Percentiles rank a stretch among this genome's conserved stretches.
Conservation (phyloP, 352 stramenopile species). For the Globisporangium nunn region DNA sequence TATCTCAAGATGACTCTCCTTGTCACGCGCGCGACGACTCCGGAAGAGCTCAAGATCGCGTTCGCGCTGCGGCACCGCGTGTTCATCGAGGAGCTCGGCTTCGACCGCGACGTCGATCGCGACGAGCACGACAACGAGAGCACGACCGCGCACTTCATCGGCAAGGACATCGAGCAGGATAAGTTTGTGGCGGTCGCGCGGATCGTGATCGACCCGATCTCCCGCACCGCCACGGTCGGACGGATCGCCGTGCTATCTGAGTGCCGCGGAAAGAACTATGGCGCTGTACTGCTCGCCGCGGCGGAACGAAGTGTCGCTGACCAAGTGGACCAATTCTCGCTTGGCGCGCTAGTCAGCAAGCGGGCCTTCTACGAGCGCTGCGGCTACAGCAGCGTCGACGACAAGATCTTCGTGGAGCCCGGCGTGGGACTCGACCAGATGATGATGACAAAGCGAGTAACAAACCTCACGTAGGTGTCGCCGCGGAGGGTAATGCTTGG, state of each 20-base stretch:
- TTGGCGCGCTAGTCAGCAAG: too few relatives aligned
- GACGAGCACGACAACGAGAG: constrained; percentile 34
- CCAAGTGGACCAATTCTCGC: too few relatives aligned
- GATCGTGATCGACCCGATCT: constrained; percentile 22
- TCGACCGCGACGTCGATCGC: constrained; percentile 28
- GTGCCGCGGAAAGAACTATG: too few relatives aligned
- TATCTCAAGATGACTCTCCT: constrained; percentile 18
- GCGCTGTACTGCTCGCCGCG: too few relatives aligned
- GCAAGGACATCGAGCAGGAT: constrained; percentile 38
- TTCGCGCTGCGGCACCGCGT: constrained; percentile 36
- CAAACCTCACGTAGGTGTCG: too few relatives aligned
- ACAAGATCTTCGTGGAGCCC: too few relatives aligned
- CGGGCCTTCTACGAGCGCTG: too few relatives aligned
- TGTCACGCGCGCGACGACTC: constrained; percentile 33
- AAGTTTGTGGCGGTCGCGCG: constrained; percentile 48
- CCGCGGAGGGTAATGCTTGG: too few relatives aligned
- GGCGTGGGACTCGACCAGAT: too few relatives aligned
- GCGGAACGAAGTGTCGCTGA: too few relatives aligned
- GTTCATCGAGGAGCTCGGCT: constrained; percentile 49
- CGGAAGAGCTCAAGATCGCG: constrained; percentile 29
- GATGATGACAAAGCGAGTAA: too few relatives aligned
- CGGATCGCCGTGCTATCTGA: constrained; percentile 30
- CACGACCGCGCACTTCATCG: constrained; percentile 45
- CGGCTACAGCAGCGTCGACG: too few relatives aligned
- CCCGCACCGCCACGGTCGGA: constrained; percentile 35